Evolutionary conservation across 768 basidiomycete species (phyloP).

Genomic region (Goffeauzyma gilvescens): DNA sequence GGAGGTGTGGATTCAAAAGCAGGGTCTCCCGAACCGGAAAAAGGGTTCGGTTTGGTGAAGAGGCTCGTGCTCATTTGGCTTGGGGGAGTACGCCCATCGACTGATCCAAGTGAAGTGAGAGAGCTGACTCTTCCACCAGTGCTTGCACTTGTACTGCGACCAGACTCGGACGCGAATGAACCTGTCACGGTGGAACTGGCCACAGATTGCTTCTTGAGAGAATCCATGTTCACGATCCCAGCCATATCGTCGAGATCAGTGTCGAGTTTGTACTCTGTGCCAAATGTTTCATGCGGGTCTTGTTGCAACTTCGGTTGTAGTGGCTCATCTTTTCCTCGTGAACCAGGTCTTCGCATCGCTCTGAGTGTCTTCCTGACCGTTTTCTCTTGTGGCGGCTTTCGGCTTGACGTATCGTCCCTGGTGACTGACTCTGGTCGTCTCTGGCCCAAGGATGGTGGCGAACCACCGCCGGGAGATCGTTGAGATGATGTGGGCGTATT

Average conservation of each 20-base stretch:
- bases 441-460: constrained; percentile 5
- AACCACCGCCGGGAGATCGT: not conserved
- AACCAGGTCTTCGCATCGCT: not conserved
- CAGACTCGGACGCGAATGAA: not conserved
- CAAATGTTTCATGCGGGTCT: not conserved
- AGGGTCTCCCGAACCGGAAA: constrained; percentile 2
- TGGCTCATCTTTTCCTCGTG: constrained; percentile 3
- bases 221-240: constrained; percentile 48
- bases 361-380: not conserved
- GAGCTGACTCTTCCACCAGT: not conserved
- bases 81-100: not conserved
- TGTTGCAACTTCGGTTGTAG: not conserved
- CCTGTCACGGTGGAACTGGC: constrained; percentile 1
- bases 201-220: not conserved
- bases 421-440: too few relatives aligned
- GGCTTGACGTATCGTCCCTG: constrained; percentile 9
- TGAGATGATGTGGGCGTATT: not conserved
- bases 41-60: constrained; percentile 7
- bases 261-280: constrained; percentile 40
- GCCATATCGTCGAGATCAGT: constrained; percentile 58
- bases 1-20: too few relatives aligned
- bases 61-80: not conserved
- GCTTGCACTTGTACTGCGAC: not conserved
- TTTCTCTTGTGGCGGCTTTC: not conserved
- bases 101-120: not conserved